phyloP scores from a whole-genome alignment of 768 basidiomycete genomes.

The Calocybe indica region DNA sequence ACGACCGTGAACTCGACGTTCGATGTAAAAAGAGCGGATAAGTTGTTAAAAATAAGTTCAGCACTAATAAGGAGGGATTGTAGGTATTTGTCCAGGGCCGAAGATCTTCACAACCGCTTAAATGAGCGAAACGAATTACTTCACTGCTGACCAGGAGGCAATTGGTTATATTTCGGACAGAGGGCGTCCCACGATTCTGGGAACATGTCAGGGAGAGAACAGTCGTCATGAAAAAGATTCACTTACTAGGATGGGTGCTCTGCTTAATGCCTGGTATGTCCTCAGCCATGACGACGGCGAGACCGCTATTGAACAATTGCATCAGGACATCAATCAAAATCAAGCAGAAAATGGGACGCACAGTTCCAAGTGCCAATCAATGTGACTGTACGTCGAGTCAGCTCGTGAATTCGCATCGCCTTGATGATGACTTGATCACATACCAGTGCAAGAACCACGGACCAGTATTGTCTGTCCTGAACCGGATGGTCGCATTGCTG shows the following conservation, averaged over 20 bases:
- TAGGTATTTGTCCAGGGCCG: too few relatives aligned
- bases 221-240: too few relatives aligned
- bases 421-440: slow-evolving; percentile 13
- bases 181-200: too few relatives aligned
- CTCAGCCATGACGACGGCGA: slow-evolving; percentile 15
- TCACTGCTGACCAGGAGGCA: too few relatives aligned
- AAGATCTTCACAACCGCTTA: too few relatives aligned
- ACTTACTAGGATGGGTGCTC: slow-evolving; percentile 1
- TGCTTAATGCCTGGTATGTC: neutral
- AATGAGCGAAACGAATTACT: too few relatives aligned
- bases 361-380: slow-evolving; percentile 33
- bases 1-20: too few relatives aligned
- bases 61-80: too few relatives aligned
- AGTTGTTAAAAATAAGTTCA: too few relatives aligned
- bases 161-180: too few relatives aligned
- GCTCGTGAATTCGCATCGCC: neutral
- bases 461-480: slow-evolving; percentile 60
- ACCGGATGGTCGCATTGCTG: slow-evolving; percentile 44
- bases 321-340: neutral
- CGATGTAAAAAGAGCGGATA: too few relatives aligned
- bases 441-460: slow-evolving; percentile 40
- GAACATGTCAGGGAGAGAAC: too few relatives aligned
- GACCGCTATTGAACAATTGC: slow-evolving; percentile 4
- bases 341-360: neutral
- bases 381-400: slow-evolving; percentile 21